Evolutionary conservation across 2,329 filamentous ascomycete species (phyloP), one percentile per base, ranked within the genome.

Genomic region (Xylariaceae sp.): DNA sequence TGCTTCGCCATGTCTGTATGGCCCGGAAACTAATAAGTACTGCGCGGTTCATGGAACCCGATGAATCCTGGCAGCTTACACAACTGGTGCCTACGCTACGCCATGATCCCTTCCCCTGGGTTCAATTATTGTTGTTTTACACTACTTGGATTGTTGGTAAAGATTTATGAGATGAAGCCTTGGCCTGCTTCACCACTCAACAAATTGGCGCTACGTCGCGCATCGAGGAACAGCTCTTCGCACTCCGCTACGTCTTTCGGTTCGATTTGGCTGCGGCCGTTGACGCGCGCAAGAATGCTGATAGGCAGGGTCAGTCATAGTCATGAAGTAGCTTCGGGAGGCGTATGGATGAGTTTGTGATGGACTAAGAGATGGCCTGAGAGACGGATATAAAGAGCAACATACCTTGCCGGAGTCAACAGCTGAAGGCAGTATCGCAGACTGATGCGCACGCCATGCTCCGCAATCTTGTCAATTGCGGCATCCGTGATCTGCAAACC

Each of bases 381-480:
- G 26, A 53, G 18, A 51, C 32, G 45, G 36, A 44, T 51, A 54
- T 4, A 30, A 22, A 32, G 9, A n/a, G n/a, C 18, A 22, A 70
- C 77, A 68, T 73, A 84, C 80, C 81, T 92, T 49, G 91, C 87
- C 1, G 92, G 92, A 22, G 91, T 89, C 64, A 99, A 78, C 63
- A 99, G 75, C 74, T 97, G 94, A 69, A 99, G 76, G 63, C 92
- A 92, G 75, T 99, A 99, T 63, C 94, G 80, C 73, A 99, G 73
- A 70, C 89, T 95, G 68, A 96, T 91, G 64, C 86, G 87, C 66
- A 89, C 89, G 62, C 94, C 94, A 64, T 95, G 86, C 67, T 88
- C 83, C 40, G 90, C 83, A 65, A 99, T 84, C 75, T 89, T 94
- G 64, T 94, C 87, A 55, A 97, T 80, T 22, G 94, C 94, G 18